Evolutionary conservation across 1,284 basidiomycete genomes (phyloP), one percentile per base, ranked within the genome.

Genomic region (Pulveroboletus sp.): DNA sequence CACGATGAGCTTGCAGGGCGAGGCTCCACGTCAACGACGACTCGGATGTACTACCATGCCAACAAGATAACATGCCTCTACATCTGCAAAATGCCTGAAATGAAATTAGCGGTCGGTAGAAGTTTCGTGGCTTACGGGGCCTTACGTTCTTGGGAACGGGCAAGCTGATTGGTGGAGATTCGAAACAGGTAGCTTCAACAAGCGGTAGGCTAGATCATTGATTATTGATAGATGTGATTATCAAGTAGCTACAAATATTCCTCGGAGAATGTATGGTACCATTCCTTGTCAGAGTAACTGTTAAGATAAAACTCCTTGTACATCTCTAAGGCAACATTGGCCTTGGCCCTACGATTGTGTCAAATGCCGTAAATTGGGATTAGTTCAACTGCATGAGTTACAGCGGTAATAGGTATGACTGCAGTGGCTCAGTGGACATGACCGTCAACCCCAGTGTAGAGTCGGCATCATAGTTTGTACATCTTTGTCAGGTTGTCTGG

Each of bases 161-260:
- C 24, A 33, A 24, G 25, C 25, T 49, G 33, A 57, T 57, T 57
- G 55, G 55, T 57, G 50, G 49, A 52, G 44, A 57, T 52, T 18
- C 35, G 7, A 6, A 18, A 17, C 35, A 35, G 35, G 17, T 35
- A 35, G 35, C 14, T 31, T 31, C 12, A 31, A 18, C 7, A 7
- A 35, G 35, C 17, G 17, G 7, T 35, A 35, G 29, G 29, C 29
- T 31, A 18, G 14, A 35, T 35, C 35, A 35, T 17, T 7, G 12
- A 35, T 17, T 11, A 35, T 18, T 35, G 35, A 35, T 35, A 35
- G 7, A 31, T 8, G 8, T 31, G 29, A 31, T 31, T 8, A 31
- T 31, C 29, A 35, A 14, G 14, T 35, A 35, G 35, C n/a, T 47
- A 47, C 39, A 56, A 25, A n/a, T 43, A 51, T 35, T 43, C 24